A percentile compares a stretch with the other conserved stretches of the same genome.
Evolutionary conservation across 768 basidiomycete species (phyloP).

Genomic region (Mycena galopus): DNA sequence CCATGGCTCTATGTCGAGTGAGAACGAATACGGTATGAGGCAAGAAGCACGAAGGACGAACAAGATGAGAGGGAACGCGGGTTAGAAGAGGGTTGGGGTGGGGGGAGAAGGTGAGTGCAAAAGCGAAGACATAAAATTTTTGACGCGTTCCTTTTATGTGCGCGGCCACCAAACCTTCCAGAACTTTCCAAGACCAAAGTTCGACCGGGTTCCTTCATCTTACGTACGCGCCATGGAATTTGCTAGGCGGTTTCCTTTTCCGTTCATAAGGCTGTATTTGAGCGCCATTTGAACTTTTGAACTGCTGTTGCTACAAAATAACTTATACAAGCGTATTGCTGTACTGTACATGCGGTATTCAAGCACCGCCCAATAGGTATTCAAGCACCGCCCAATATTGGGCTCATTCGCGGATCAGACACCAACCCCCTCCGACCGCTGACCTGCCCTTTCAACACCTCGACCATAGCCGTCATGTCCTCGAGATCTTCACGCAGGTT

Average conservation of each 20-base stretch:
- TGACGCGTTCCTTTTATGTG: slow-evolving; percentile 24
- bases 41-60: slow-evolving; percentile 36
- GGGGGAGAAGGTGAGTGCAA: slow-evolving; percentile 39
- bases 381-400: slow-evolving; percentile 42
- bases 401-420: slow-evolving; percentile 62
- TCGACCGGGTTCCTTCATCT: too few relatives aligned
- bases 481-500: slow-evolving; percentile 68
- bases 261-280: neutral
- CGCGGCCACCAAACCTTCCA: slow-evolving; percentile 43
- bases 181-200: slow-evolving; percentile 54
- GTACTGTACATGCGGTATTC: slow-evolving; percentile 8
- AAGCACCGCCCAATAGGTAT: slow-evolving; percentile 39
- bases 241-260: neutral
- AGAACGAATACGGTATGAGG: slow-evolving; percentile 34
- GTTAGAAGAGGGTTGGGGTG: slow-evolving; percentile 35
- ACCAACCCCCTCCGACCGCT: slow-evolving; percentile 58
- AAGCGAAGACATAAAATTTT: slow-evolving; percentile 9
- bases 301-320: neutral
- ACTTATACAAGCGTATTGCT: neutral
- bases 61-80: slow-evolving; percentile 25
- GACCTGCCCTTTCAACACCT: slow-evolving; percentile 70
- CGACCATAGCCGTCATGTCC: slow-evolving; percentile 79
- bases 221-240: neutral
- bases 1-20: slow-evolving; percentile 60
- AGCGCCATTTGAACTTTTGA: neutral